Percentiles rank a stretch among this genome's conserved stretches.
These are phyloP conservation scores for Vachellia pachyceras DNA, from an alignment of 306 rosid genomes.

Conservation along the genomic window DNA sequence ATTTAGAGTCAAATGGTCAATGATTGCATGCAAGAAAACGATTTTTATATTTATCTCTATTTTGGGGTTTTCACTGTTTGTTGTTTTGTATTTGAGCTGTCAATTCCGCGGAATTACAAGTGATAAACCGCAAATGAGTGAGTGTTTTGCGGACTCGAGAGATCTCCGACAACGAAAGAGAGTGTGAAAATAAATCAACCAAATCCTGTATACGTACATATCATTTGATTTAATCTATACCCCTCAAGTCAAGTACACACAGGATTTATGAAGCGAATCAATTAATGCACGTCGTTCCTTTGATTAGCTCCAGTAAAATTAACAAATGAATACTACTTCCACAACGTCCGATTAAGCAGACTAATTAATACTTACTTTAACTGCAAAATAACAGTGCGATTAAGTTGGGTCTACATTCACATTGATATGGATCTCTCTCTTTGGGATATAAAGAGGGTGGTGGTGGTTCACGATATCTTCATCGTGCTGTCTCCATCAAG, in stretches of 20 bases:
- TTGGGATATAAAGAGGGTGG: not conserved
- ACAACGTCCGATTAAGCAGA: not conserved
- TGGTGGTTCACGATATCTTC: conserved; percentile 3
- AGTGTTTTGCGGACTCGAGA: conserved; percentile 38
- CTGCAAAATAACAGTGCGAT: not conserved
- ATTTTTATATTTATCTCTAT: no score
- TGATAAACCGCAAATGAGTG: conserved; percentile 9
- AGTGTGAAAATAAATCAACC: not conserved
- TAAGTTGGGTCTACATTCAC: no score
- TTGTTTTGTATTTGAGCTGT: not conserved
- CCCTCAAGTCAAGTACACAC: not conserved
- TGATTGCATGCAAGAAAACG: no score
- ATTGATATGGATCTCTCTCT: not conserved
- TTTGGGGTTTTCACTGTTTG: not conserved
- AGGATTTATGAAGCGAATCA: no score
- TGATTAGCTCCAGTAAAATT: not conserved
- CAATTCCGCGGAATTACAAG: conserved; percentile 13
- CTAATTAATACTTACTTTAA: not conserved
- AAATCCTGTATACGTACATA: no score
- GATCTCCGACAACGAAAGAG: conserved; percentile 28
- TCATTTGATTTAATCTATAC: conserved; percentile 1
- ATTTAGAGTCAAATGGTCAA: no score
- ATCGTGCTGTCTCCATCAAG: conserved; percentile 12
- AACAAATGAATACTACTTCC: not conserved
- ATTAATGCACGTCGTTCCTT: not conserved